Conservation (phyloP, 202 grass and related monocot species). For the Elaeis oleifera region DNA sequence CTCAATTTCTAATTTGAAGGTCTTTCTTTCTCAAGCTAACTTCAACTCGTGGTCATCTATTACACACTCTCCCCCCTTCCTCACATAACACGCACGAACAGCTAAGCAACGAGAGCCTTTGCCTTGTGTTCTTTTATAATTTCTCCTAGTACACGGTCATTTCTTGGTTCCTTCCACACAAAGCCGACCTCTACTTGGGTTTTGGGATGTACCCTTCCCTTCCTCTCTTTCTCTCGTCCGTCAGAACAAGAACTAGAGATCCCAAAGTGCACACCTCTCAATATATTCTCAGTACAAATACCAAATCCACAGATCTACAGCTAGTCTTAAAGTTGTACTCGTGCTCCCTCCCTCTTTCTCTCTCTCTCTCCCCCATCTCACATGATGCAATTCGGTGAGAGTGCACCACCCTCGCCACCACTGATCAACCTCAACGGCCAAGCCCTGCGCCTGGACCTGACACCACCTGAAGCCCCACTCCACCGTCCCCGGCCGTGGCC, state of each 20-base stretch:
- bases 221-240: slow-evolving; percentile 20
- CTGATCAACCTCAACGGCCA: slow-evolving; percentile 35
- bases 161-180: not conserved
- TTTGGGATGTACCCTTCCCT: not conserved
- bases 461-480: slow-evolving; percentile 15
- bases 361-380: slow-evolving; percentile 31
- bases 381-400: slow-evolving; percentile 93
- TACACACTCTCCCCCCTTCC: not conserved
- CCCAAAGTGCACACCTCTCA: slow-evolving; percentile 60
- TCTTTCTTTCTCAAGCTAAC: too few relatives aligned
- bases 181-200: not conserved
- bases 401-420: slow-evolving; percentile 47
- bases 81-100: not conserved
- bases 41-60: too few relatives aligned
- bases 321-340: slow-evolving; percentile 33
- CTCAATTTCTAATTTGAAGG: too few relatives aligned
- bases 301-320: slow-evolving; percentile 61
- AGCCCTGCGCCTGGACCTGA: slow-evolving; percentile 47
- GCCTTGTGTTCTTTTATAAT: not conserved
- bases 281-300: slow-evolving; percentile 96
- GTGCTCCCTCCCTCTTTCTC: slow-evolving; percentile 22
- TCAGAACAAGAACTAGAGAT: slow-evolving; percentile 33
- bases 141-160: not conserved
- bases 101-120: not conserved
- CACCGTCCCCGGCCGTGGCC: slow-evolving; percentile 29